Evolutionary conservation across 2,329 filamentous ascomycete genomes (phyloP), one percentile per base, ranked within the genome.

Genomic region (Penicillium sp.): DNA sequence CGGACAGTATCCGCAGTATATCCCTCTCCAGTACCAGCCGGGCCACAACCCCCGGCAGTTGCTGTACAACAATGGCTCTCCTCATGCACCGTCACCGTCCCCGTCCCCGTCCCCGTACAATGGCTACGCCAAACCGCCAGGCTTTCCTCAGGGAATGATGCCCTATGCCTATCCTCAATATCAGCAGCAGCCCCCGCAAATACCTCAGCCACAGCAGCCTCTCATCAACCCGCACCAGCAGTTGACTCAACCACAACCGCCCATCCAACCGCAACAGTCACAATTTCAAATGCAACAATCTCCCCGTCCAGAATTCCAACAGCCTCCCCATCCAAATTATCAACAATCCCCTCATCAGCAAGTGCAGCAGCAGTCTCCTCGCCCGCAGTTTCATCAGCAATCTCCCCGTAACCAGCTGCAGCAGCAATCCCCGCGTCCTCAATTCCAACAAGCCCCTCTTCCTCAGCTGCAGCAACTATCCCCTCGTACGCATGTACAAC

Each of bases 51-150:
- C 66, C 46, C 62, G 64, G 55, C 62, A 67, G 57, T 55, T 66
- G 54, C 63, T 69, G 49, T 70, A 69, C 57, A 66, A 65, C 54
- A 68, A 68, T 64, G 61, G 60, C 44, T 56, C 53, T 50, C 51
- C 53, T 50, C 51, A 23, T 3, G 20, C 15, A 15, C 57, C 53
- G 47, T 56, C 63, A 51, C 60, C 64, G 51, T 66, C 57, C 35
- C 49, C 54, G 29, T 59, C 15, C 1, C 20, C 20, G 20, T 23
- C 4, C 20, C 20, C 20, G 20, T 3, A 60, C 33, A 52, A 69
- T 54, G 57, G 63, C 46, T 72, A 71, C 64, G 61, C 63, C 50
- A 71, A 71, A 47, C 59, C 64, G n/a, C 54, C 60, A 39, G 52
- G 59, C 15, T 71, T 69, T 54, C 63, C 68, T 6, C 65, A 65